These are phyloP conservation scores for Vaccinium darrowii DNA, from an alignment of 148 eudicot species.

Conservation along the genomic window DNA sequence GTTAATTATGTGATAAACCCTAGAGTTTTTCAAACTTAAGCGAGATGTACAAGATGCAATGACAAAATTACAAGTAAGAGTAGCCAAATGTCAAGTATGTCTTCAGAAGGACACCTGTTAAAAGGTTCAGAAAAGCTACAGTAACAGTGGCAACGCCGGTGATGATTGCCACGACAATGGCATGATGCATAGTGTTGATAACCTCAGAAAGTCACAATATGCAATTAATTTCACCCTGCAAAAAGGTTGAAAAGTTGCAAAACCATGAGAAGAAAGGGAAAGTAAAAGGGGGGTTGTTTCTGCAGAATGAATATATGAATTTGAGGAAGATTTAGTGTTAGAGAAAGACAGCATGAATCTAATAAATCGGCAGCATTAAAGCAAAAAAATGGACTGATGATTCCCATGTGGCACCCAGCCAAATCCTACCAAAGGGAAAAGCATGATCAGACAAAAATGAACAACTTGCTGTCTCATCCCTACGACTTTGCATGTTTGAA, in stretches of 20 bases:
- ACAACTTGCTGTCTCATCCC: background rate
- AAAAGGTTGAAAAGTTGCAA: background rate
- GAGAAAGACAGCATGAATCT: background rate
- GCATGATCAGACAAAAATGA: background rate
- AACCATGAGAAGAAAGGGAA: background rate
- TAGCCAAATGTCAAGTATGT: background rate
- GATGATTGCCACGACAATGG: background rate
- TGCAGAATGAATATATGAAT: background rate
- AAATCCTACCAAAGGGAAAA: background rate
- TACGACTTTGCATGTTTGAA: background rate
- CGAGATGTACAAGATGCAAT: background rate
- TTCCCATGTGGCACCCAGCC: background rate
- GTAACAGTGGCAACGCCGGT: background rate
- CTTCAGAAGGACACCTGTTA: background rate
- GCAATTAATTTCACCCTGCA: background rate
- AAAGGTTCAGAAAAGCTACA: background rate
- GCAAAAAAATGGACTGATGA: background rate
- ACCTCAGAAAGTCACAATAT: background rate
- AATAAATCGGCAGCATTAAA: background rate
- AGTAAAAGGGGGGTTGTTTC: background rate
- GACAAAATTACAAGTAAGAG: background rate
- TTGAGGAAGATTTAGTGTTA: background rate
- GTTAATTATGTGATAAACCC: background rate
- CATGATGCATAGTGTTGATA: background rate
- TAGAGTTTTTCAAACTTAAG: background rate